Base-by-base conservation (phyloP, 768 basidiomycete species). In the Russula griseocarnosa region DNA sequence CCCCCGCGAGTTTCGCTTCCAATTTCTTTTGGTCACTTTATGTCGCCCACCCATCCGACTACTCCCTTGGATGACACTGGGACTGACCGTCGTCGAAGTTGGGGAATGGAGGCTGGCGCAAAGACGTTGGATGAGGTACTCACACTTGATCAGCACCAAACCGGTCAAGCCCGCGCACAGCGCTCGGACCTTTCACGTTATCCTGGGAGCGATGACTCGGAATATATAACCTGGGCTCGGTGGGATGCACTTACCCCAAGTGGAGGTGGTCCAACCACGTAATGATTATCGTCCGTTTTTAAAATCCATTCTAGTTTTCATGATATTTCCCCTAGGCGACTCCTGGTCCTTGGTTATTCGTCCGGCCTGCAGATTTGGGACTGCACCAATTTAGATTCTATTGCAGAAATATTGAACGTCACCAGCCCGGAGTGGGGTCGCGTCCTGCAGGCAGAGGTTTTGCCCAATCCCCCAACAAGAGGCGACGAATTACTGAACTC, bases 321-420 rank as follows among this genome's bases (percentile, higher is more conserved):
- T 30, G 22, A 47, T 13, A 40, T 36, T 30, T 49, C 26, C 16
- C 32, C 14, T 38, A 81, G 81, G 49, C 76, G 78, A 28, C 67
- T 86, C 7, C 77, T 86, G 13, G 71, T 87, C 56, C 74, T 86
- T 18, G 84, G 79, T 5, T 87, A 86, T 70, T 64, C 70, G 36
- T 73, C 75, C 16, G 81, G 82, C 6, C 69, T 88, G 46, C 82
- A 86, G 69, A 76, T 86, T 22, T 88, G 86, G 85, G 85, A 87
- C 67, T 83, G 82, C 67, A 77, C 81, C 14, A 77, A 81, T 63
- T 71, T 87, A 10, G 81, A 74, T 60, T 68, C 79, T 1, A 77
- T 84, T 7, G 71, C 73, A 2, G 86, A 88, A 67, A 65, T 86
- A 3, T 71, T 88, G 62, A 83, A 86, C 63, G 62, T 88, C 38